A percentile compares a stretch with the other conserved stretches of the same genome.
phyloP scores from a whole-genome alignment of 768 basidiomycete species.

The Mycena galericulata region DNA sequence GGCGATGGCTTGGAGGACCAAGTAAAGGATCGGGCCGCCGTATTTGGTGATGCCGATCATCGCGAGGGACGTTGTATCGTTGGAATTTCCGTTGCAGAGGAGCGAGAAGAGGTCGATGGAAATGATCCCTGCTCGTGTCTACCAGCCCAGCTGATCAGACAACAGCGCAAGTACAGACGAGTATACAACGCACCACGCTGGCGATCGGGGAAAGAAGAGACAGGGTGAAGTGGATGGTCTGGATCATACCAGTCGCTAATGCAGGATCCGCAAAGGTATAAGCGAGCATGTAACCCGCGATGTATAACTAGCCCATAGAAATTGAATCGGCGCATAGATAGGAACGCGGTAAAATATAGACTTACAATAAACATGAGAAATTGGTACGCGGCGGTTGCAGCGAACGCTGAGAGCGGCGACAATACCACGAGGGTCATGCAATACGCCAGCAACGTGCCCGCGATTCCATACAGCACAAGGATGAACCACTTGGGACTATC shows the following conservation, averaged over 20 bases:
- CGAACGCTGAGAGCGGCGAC: slow-evolving; percentile 80
- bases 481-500: slow-evolving; percentile 68
- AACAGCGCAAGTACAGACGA: slow-evolving; percentile 1
- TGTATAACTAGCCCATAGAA: slow-evolving; percentile 57
- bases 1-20: slow-evolving; percentile 67
- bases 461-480: slow-evolving; percentile 75
- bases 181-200: slow-evolving; percentile 69
- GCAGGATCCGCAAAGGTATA: slow-evolving; percentile 69
- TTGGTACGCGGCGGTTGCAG: slow-evolving; percentile 77
- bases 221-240: slow-evolving; percentile 75
- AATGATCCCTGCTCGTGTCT: slow-evolving; percentile 76
- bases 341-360: no score
- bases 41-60: slow-evolving; percentile 68
- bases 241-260: slow-evolving; percentile 61
- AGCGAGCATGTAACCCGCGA: slow-evolving; percentile 75
- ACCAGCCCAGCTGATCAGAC: background rate
- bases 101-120: slow-evolving; percentile 82
- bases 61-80: slow-evolving; percentile 57
- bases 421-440: slow-evolving; percentile 68
- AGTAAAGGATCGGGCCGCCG: slow-evolving; percentile 82
- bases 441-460: slow-evolving; percentile 77
- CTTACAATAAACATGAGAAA: slow-evolving; percentile 77
- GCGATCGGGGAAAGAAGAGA: slow-evolving; percentile 78
- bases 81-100: slow-evolving; percentile 66
- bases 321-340: no score